phyloP scores from a whole-genome alignment of 139 green algal species.

The Asterochloris sp. region DNA sequence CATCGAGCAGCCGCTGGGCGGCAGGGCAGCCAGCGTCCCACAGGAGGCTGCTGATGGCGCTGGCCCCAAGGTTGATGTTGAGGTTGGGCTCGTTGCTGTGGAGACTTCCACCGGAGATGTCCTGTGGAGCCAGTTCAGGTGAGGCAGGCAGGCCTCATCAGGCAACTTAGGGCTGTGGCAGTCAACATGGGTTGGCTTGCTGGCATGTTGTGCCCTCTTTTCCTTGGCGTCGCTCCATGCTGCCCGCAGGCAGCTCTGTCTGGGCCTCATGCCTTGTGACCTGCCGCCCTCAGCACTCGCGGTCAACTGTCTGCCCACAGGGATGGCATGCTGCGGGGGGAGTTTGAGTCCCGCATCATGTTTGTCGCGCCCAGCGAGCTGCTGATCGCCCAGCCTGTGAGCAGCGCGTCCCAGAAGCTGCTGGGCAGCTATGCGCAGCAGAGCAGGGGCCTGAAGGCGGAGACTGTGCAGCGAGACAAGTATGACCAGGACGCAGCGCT shows the following conservation, averaged over 20 bases:
- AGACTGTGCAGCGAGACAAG: constrained; percentile 16
- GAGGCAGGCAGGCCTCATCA: not conserved
- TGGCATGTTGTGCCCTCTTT: not conserved
- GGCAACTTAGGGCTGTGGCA: not conserved
- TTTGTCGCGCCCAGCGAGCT: constrained; percentile 65
- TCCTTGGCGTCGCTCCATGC: not conserved
- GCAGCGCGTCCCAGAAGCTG: constrained; percentile 41
- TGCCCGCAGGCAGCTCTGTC: not conserved
- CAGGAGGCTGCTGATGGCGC: not conserved
- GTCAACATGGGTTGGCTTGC: too few species aligned
- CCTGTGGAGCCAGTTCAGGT: constrained; percentile 53
- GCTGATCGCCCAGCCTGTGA: constrained; percentile 44
- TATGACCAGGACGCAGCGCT: constrained; percentile 20
- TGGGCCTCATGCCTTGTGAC: not conserved
- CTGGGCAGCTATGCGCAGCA: constrained; percentile 25
- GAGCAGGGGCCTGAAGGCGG: constrained; percentile 13
- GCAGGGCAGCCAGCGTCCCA: not conserved
- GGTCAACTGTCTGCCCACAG: constrained; percentile 3
- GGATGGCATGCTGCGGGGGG: constrained; percentile 37
- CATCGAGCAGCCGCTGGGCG: constrained; percentile 23
- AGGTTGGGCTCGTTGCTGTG: constrained; percentile 69
- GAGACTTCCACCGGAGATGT: constrained; percentile 74
- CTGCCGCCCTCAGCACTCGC: not conserved
- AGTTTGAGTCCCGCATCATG: constrained; percentile 71
- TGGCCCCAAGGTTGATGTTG: constrained; percentile 6